Percentiles rank a stretch among this genome's conserved stretches.
Conservation (phyloP, 2,329 filamentous ascomycete species). For the Ophiostoma piceae region DNA sequence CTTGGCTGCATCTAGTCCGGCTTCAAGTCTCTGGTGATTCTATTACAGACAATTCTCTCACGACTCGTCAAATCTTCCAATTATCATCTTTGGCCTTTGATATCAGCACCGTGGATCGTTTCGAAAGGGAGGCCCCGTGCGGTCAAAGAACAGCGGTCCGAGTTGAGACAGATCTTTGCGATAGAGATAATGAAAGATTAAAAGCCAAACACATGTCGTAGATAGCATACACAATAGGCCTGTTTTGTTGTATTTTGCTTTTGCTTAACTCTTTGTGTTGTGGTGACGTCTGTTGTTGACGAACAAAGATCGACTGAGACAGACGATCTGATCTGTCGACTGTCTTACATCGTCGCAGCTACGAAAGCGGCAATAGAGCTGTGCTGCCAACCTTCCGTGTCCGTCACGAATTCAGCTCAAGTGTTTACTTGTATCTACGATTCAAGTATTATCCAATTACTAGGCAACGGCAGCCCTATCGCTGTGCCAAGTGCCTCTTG, state of each 20-base stretch:
- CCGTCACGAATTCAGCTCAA: background rate
- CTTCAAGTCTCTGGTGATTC: no score
- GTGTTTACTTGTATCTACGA: no score
- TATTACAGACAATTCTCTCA: no score
- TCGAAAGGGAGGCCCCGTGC: background rate
- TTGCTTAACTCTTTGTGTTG: background rate
- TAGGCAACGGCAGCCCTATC: no score
- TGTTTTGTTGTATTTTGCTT: no score
- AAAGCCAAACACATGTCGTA: background rate
- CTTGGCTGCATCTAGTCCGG: background rate
- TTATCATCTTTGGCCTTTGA: no score
- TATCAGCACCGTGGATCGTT: background rate
- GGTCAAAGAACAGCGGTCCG: background rate
- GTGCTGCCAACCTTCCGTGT: background rate
- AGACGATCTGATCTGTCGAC: background rate
- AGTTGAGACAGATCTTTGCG: background rate
- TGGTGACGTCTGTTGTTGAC: background rate
- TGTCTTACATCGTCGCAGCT: background rate
- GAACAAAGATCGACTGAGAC: background rate
- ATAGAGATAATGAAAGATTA: no score
- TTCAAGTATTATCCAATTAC: no score
- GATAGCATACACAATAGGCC: background rate
- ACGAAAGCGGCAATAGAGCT: background rate
- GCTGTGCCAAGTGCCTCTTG: conserved; percentile 4
- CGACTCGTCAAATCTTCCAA: no score